Percentiles rank a stretch among this genome's conserved stretches.
Conservation (phyloP, 2,329 filamentous ascomycete genomes). For the Aspergillus japonicus region DNA sequence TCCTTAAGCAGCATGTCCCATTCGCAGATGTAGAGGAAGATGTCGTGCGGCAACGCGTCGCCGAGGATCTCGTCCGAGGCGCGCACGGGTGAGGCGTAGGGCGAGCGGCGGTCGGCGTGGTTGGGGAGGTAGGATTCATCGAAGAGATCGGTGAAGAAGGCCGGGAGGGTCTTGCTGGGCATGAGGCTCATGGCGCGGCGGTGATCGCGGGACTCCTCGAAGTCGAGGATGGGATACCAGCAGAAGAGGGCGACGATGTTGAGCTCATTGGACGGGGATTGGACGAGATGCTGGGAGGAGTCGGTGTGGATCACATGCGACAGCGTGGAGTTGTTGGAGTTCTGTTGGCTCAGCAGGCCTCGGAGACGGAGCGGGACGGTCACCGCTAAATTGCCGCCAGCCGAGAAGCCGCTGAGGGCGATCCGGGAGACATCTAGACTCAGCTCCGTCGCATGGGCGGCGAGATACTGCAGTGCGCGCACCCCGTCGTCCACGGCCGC, state of each 20-base stretch:
- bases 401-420: conserved; percentile 61
- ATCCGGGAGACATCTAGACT: conserved; percentile 58
- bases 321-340: background rate
- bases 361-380: conserved; percentile 60
- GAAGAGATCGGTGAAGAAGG: conserved; percentile 51
- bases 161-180: conserved; percentile 50
- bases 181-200: conserved; percentile 56
- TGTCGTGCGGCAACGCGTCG: conserved; percentile 56
- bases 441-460: conserved; percentile 55
- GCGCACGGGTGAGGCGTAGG: conserved; percentile 59
- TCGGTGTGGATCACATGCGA: conserved; percentile 26
- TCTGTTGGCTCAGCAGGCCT: conserved; percentile 31
- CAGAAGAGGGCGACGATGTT: conserved; percentile 57
- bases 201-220: conserved; percentile 58
- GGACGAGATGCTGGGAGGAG: conserved; percentile 37
- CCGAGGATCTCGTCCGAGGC: conserved; percentile 55
- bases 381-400: conserved; percentile 62
- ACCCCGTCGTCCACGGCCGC: conserved; percentile 64
- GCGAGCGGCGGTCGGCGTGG: conserved; percentile 52
- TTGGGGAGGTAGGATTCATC: conserved; percentile 49
- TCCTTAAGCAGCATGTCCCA: conserved; percentile 67
- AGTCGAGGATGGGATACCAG: conserved; percentile 64
- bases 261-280: conserved; percentile 40
- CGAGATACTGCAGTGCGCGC: conserved; percentile 60
- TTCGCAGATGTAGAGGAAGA: conserved; percentile 63